These are phyloP conservation scores for Lepiota brunneoincarnata DNA, from an alignment of 768 basidiomycete species.

Conservation along the genomic window DNA sequence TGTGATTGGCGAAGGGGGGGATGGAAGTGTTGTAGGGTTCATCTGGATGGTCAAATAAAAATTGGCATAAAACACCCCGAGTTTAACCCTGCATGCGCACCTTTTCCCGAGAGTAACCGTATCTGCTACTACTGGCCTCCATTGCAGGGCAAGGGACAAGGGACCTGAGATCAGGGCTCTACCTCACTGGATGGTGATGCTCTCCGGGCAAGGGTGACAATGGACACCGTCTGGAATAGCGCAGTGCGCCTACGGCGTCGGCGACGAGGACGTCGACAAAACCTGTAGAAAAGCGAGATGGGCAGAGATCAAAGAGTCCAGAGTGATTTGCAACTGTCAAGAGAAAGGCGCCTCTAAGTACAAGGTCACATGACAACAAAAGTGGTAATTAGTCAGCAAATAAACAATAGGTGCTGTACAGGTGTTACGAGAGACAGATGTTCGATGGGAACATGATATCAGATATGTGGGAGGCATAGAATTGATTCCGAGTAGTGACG, in stretches of 20 bases:
- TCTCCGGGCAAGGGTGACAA: neutral
- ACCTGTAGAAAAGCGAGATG: neutral
- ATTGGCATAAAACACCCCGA: neutral
- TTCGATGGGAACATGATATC: too few species aligned
- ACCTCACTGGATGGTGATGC: neutral
- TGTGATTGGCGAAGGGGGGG: constrained; percentile 28
- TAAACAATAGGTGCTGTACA: too few species aligned
- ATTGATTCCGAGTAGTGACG: too few species aligned
- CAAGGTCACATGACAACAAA: too few species aligned
- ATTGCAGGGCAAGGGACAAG: neutral
- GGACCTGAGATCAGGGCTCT: neutral
- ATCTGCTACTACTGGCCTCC: neutral
- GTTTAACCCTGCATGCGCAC: neutral
- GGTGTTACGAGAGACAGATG: too few species aligned
- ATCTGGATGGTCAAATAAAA: neutral
- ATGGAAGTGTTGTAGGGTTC: neutral
- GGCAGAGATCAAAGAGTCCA: neutral
- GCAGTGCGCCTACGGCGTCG: constrained; percentile 5
- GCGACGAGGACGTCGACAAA: neutral
- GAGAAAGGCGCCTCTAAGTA: too few species aligned
- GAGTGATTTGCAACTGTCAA: neutral
- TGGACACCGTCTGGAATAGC: neutral
- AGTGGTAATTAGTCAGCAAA: too few species aligned
- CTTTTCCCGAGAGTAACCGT: neutral
- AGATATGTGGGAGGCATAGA: too few species aligned